Base-by-base conservation (phyloP, 1,139 yeast genomes). In the Yamadazyma spencermartinsiae region DNA sequence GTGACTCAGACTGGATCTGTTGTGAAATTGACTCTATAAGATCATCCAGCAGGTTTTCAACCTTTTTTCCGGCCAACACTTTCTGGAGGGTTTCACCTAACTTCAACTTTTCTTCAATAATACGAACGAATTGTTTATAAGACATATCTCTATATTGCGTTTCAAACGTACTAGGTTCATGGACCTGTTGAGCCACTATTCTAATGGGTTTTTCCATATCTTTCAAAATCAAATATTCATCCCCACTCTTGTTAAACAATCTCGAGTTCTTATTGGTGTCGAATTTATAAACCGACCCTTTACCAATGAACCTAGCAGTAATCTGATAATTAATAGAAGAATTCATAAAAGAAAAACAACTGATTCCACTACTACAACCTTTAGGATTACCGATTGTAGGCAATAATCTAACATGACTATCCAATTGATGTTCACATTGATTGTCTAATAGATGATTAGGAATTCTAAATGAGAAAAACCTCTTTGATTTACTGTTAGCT, bases 401-500 rank as follows among this genome's bases (percentile, higher is more conserved):
- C 2, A 72, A 72, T 20, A 70, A 47, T 32, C 61, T 61, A 6
- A 66, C 60, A 46, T 71, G 76, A 10, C 51, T 51, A 4, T 55
- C 52, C 28, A 68, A 52, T 36, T 54, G 60, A 48, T 69, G 72
- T 16, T 53, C 61, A 42, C 76, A 71, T 29, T 64, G 59, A 21
- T 63, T 62, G 44, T 71, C 76, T 34, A 71, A 49, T 28, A 71
- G 55, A 36, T 58, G 57, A 17, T 63, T 62, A 2, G 76, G 76
- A 27, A 71, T 58, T 35, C 66, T 55, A 45, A 71, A 71, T 3
- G 74, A 67, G 46, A 71, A 71, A 45, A 58, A 68, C 14, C 76
- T 55, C 43, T 71, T 71, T 46, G 68, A 68, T 1, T 51, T 52
- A 17, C 45, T 47, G 4, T 57, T 50, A 2, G 74, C 71, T 28